phyloP scores from a whole-genome alignment of 129 eudicot genomes.

The carrot (Daucus carota) region DNA sequence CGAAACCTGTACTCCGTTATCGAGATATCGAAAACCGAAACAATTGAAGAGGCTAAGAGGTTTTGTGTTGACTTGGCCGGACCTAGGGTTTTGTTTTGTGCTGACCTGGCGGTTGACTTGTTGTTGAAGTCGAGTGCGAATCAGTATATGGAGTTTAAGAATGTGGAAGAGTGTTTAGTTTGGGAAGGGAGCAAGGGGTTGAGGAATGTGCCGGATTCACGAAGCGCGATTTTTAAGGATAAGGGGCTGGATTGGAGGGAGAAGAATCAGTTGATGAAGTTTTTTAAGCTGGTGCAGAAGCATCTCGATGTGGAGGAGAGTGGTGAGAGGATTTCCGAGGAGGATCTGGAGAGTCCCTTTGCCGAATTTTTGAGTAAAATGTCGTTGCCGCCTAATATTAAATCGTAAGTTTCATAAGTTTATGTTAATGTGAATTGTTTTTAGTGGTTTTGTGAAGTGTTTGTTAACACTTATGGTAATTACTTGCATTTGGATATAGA shows the following conservation, averaged over 20 bases:
- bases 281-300: slow-evolving; percentile 73
- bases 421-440: neutral
- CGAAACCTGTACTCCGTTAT: slow-evolving; percentile 50
- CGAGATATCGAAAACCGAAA: slow-evolving; percentile 28
- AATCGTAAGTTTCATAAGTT: slow-evolving; percentile 35
- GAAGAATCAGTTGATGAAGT: slow-evolving; percentile 73
- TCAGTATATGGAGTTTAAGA: slow-evolving; percentile 86
- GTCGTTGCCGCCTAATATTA: slow-evolving; percentile 58
- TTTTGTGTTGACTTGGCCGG: slow-evolving; percentile 60
- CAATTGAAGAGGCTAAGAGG: slow-evolving; percentile 31
- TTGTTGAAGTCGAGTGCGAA: slow-evolving; percentile 52
- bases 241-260: slow-evolving; percentile 37
- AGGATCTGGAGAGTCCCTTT: slow-evolving; percentile 84
- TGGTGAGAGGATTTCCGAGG: slow-evolving; percentile 36
- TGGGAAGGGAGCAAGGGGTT: slow-evolving; percentile 37
- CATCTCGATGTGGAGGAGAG: slow-evolving; percentile 29
- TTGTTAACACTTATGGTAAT: neutral
- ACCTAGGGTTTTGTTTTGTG: slow-evolving; percentile 84
- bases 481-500: neutral
- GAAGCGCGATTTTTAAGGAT: slow-evolving; percentile 75
- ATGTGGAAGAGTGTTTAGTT: slow-evolving; percentile 52
- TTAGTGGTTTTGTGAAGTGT: neutral
- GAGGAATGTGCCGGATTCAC: slow-evolving; percentile 70
- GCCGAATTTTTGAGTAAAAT: slow-evolving; percentile 48
- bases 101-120: slow-evolving; percentile 59